Conservation (phyloP, 2,329 filamentous ascomycete genomes). For the Tothia fuscella region DNA sequence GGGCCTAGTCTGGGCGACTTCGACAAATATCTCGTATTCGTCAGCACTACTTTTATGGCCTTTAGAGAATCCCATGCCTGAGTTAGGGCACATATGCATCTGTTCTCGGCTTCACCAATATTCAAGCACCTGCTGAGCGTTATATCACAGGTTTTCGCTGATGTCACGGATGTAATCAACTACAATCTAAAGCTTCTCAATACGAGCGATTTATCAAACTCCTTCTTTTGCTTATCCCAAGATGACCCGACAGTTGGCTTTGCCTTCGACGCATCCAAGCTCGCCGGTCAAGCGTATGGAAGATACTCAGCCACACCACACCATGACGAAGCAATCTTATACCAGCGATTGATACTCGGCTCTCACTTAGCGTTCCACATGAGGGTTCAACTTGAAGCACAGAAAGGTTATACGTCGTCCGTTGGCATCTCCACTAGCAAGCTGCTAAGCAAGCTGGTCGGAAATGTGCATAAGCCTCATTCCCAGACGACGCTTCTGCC, state of each 20-base stretch:
- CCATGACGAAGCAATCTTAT: neutral
- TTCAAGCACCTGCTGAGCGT: no score
- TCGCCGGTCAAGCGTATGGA: constrained; percentile 54
- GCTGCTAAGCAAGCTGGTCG: constrained; percentile 71
- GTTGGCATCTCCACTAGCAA: constrained; percentile 85
- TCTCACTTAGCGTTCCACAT: constrained; percentile 72
- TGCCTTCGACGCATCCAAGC: constrained; percentile 54
- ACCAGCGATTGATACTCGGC: constrained; percentile 4
- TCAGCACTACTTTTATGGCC: no score
- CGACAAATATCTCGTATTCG: no score
- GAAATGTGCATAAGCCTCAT: constrained; percentile 73
- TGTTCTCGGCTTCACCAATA: no score
- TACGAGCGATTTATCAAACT: constrained; percentile 46
- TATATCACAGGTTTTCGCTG: constrained; percentile 57
- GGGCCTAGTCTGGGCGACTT: no score
- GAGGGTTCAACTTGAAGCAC: constrained; percentile 57
- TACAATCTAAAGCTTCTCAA: constrained; percentile 71
- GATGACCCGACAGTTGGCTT: constrained; percentile 73
- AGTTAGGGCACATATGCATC: no score
- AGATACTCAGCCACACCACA: neutral
- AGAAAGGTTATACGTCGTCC: constrained; percentile 76
- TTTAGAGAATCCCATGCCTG: no score
- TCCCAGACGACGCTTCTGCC: constrained; percentile 76
- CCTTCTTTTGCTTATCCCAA: constrained; percentile 69
- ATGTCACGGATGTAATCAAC: constrained; percentile 75